phyloP scores from a whole-genome alignment of 768 basidiomycete genomes.

The Pisolithus orientalis region DNA sequence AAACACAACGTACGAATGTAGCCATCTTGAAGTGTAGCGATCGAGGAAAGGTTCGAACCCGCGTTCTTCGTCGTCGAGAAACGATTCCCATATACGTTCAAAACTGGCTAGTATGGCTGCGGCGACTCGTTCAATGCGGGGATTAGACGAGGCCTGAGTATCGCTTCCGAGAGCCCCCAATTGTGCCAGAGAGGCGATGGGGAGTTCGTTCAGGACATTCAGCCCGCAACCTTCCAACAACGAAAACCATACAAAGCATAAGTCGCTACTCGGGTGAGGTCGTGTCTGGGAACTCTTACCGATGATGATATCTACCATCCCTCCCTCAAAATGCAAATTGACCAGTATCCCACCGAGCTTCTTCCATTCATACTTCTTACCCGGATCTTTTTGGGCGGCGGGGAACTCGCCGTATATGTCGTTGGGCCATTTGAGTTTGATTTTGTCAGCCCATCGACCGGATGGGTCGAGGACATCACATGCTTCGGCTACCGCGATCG shows the following conservation, averaged over 20 bases:
- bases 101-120: constrained; percentile 74
- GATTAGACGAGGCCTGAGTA: constrained; percentile 10
- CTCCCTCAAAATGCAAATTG: constrained; percentile 75
- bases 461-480: constrained; percentile 55
- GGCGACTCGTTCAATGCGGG: constrained; percentile 69
- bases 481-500: constrained; percentile 83
- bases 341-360: constrained; percentile 94
- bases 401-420: constrained; percentile 77
- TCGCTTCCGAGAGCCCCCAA: constrained; percentile 36
- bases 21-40: constrained; percentile 75
- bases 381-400: constrained; percentile 25
- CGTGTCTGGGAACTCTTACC: constrained; percentile 42
- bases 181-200: constrained; percentile 77
- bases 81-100: constrained; percentile 70
- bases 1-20: constrained; percentile 72
- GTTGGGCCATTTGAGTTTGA: constrained; percentile 95
- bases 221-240: constrained; percentile 69
- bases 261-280: not conserved
- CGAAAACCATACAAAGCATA: not conserved
- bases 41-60: constrained; percentile 82
- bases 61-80: constrained; percentile 41
- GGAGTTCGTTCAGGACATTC: constrained; percentile 77
- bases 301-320: constrained; percentile 69
- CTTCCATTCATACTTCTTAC: constrained; percentile 37
- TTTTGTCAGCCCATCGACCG: constrained; percentile 39